Percentiles rank a stretch among this genome's conserved stretches.
Conservation (phyloP, 768 basidiomycete genomes). For the Podaxis rugospora region DNA sequence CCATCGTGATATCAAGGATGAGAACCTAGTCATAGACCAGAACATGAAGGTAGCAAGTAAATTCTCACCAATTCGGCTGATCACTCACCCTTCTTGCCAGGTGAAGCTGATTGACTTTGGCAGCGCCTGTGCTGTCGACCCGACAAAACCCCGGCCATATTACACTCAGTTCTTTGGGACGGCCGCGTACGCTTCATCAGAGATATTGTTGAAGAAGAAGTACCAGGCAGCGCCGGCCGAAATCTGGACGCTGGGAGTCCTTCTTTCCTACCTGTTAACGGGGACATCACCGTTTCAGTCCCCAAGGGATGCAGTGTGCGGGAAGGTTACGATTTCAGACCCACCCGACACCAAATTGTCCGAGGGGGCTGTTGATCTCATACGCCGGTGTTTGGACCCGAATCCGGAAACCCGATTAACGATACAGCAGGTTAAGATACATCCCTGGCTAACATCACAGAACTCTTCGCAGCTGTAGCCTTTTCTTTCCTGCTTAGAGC, state of each 20-base stretch:
- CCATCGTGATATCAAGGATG: constrained; percentile 97
- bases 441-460: constrained; percentile 64
- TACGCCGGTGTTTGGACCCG: constrained; percentile 78
- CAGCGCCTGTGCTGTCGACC: constrained; percentile 75
- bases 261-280: constrained; percentile 91
- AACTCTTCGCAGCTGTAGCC: neutral
- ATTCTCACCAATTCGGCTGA: constrained; percentile 5
- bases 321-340: constrained; percentile 51
- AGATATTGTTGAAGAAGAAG: constrained; percentile 81
- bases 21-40: constrained; percentile 82
- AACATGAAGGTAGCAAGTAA: constrained; percentile 52
- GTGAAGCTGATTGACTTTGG: constrained; percentile 97
- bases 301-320: constrained; percentile 71
- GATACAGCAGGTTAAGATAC: constrained; percentile 75
- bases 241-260: constrained; percentile 93
- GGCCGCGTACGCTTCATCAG: constrained; percentile 93
- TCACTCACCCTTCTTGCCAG: constrained; percentile 28
- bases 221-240: constrained; percentile 95
- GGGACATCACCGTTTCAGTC: constrained; percentile 92
- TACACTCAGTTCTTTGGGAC: constrained; percentile 88
- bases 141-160: constrained; percentile 53
- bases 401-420: constrained; percentile 78
- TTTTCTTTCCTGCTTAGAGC: neutral
- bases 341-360: constrained; percentile 34
- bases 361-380: constrained; percentile 51